Percentiles rank a stretch among this genome's conserved stretches.
Conservation (phyloP, 2,329 filamentous ascomycete genomes). For the Colletotrichum endophyticum region DNA sequence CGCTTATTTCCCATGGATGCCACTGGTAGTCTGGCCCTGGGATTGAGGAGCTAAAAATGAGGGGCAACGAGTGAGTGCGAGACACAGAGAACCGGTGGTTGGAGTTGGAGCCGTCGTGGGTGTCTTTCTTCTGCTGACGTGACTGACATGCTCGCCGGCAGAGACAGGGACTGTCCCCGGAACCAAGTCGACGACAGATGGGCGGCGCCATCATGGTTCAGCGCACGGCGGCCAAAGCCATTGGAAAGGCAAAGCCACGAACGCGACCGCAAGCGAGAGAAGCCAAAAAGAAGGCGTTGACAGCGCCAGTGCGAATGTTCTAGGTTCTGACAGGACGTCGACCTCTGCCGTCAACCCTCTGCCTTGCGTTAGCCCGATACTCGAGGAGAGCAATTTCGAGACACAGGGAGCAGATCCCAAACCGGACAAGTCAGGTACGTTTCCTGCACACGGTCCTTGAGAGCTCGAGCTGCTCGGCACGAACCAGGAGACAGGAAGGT, state of each 20-base stretch:
- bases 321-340: slow-evolving; percentile 6
- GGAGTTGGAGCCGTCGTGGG: background rate
- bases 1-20: slow-evolving; percentile 8
- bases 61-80: background rate
- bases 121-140: background rate
- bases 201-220: background rate
- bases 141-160: background rate
- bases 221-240: background rate
- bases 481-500: background rate
- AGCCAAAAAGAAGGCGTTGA: background rate
- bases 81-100: background rate
- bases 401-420: slow-evolving; percentile 6
- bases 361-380: slow-evolving; percentile 9
- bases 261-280: background rate
- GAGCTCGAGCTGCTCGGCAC: background rate
- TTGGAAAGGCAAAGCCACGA: background rate
- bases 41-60: slow-evolving; percentile 8
- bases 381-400: background rate
- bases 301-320: slow-evolving; percentile 5
- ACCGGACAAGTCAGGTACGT: slow-evolving; percentile 14
- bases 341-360: background rate
- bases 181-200: background rate
- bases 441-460: background rate
- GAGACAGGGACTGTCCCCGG: background rate
- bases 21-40: background rate